phyloP scores from a whole-genome alignment of 2,329 filamentous ascomycete genomes.

The Botryosphaeria dothidea region DNA sequence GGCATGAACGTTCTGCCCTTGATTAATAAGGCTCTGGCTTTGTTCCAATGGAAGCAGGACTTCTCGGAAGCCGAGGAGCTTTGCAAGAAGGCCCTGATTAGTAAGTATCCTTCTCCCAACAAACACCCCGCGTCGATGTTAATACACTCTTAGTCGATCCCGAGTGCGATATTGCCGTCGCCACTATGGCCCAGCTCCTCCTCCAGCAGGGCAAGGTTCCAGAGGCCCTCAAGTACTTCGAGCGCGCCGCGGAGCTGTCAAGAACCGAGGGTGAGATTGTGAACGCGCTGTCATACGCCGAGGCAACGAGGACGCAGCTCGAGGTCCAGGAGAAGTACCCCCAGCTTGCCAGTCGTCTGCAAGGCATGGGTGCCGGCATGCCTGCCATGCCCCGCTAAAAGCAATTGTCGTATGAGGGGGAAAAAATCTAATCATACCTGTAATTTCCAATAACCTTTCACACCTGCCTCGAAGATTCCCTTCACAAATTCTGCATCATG shows the following conservation, averaged over 20 bases:
- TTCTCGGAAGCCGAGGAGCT: constrained; percentile 93
- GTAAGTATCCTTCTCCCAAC: constrained; percentile 60
- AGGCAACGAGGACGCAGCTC: constrained; percentile 93
- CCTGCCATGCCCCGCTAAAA: constrained; percentile 7
- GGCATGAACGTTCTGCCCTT: constrained; percentile 96
- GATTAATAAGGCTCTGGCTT: constrained; percentile 95
- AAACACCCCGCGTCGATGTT: neutral
- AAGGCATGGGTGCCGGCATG: constrained; percentile 44
- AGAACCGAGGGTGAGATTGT: constrained; percentile 94
- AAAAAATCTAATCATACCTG: constrained; percentile 12
- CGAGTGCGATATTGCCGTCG: constrained; percentile 97
- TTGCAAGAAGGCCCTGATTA: constrained; percentile 95
- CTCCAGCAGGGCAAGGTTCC: constrained; percentile 97
- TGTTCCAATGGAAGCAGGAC: constrained; percentile 99
- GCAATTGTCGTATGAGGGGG: neutral
- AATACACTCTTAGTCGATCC: constrained; percentile 67
- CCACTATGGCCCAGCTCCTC: constrained; percentile 96
- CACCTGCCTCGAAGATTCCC: neutral
- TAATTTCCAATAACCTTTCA: neutral
- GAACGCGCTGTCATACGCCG: constrained; percentile 94
- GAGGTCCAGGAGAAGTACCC: constrained; percentile 64
- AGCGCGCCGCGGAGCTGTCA: constrained; percentile 90
- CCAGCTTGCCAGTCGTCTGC: constrained; percentile 49
- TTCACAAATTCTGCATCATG: neutral
- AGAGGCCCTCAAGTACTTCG: constrained; percentile 94